Evolutionary conservation across 2,329 filamentous ascomycete species (phyloP), one percentile per base, ranked within the genome.

Genomic region (Fusarium heterosporum): DNA sequence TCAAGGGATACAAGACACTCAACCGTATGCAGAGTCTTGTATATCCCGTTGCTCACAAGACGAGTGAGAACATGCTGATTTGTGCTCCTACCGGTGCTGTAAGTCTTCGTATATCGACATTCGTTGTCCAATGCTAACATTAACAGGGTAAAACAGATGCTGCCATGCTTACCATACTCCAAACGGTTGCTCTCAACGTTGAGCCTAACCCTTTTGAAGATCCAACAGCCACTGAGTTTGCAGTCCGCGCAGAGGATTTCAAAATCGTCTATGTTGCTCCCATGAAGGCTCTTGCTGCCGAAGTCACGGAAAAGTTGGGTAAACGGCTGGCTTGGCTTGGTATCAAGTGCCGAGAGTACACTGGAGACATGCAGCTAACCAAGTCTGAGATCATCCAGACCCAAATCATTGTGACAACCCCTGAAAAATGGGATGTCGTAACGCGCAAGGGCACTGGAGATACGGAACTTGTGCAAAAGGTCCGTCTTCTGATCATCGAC

Each of bases 381-480:
- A 99, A 99, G 78, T 87, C 93, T 3, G 96, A 99, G 78, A 97
- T 99, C 63, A 86, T 97, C 16, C 90, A 94, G 66, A 99, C 96
- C 0, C 96, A 99, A 76, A 96, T 99, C 70, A 97, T 99, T 61
- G 96, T 99, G 48, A 99, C 96, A 0, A 99, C 96, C 1, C 96
- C 96, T 34, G 96, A 99, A 80, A 99, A 99, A 79, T 99, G 96
- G 96, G 96, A 99, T 77, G 96, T 99, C 1, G 93, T 99, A 7
- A 99, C 96, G 4, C 87, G 96, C 63, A 99, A 98, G 79, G 96
- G 95, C 56, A 98, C 94, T 1, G 96, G 96, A 16, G 96, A 99
- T 75, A 98, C 96, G 0, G 96, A 98, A 76, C 86, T 99, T 4
- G 96, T 99, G 14, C 96, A 99, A 73, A 99, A 99, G 77, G 96